Percentiles rank a stretch among this genome's conserved stretches.
Conservation (phyloP, 306 rosid genomes). For the Quercus variabilis region DNA sequence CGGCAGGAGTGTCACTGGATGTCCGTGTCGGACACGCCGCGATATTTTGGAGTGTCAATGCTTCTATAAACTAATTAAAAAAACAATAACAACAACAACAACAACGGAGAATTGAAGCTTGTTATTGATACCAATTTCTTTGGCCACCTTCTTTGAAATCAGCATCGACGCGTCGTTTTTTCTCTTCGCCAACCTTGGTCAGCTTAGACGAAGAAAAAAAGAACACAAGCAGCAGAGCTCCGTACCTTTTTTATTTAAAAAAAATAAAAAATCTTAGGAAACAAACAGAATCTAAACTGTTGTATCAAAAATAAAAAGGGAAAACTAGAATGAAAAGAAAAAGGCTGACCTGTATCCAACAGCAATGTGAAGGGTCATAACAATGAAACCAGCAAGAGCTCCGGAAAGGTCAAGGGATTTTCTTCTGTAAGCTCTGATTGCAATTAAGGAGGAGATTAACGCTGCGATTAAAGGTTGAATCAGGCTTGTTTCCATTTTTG, state of each 20-base stretch:
- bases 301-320: not conserved
- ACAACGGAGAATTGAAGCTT: not conserved
- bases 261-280: not conserved
- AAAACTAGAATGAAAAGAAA: not conserved
- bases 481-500: constrained; percentile 27
- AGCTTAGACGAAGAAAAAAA: constrained; percentile 74
- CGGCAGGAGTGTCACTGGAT: no score
- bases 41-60: no score
- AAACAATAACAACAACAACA: not conserved
- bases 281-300: not conserved
- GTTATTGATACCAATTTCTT: constrained; percentile 61
- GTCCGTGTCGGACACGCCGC: no score
- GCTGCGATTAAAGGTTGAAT: constrained; percentile 48
- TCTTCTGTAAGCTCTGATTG: constrained; percentile 49
- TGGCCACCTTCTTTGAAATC: constrained; percentile 89
- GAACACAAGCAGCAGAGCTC: constrained; percentile 74
- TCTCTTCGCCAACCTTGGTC: constrained; percentile 74
- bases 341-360: constrained; percentile 53
- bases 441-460: constrained; percentile 38
- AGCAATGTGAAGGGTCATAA: constrained; percentile 63
- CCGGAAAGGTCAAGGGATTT: constrained; percentile 81
- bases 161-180: constrained; percentile 68
- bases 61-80: not conserved
- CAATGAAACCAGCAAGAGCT: constrained; percentile 65
- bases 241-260: constrained; percentile 38